phyloP scores from a whole-genome alignment of 148 eudicot species.

The Silene conica region DNA sequence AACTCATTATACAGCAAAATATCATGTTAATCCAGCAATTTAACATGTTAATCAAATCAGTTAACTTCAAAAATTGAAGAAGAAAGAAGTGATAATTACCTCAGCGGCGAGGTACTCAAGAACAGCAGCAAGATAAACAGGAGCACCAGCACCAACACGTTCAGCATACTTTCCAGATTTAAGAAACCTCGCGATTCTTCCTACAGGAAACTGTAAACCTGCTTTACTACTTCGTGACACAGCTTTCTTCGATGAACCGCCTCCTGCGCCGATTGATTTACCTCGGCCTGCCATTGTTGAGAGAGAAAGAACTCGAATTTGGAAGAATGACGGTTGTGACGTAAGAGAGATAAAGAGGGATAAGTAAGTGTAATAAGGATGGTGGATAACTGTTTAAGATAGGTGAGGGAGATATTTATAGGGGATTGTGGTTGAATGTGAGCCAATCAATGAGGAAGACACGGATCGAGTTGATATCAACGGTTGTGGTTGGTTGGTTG shows the following conservation, averaged over 20 bases:
- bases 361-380: not conserved
- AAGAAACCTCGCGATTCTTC: conserved; percentile 39
- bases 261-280: conserved; percentile 28
- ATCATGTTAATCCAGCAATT: not conserved
- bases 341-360: not conserved
- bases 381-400: not conserved
- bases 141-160: conserved; percentile 44
- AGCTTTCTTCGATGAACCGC: conserved; percentile 22
- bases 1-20: not conserved
- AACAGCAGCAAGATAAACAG: conserved; percentile 39
- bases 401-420: conserved; percentile 7
- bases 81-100: conserved; percentile 9
- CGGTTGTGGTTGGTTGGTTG: not conserved
- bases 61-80: not conserved
- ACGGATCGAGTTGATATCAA: conserved; percentile 17
- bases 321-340: too few species aligned
- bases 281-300: conserved; percentile 34
- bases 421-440: not conserved
- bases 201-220: conserved; percentile 40
- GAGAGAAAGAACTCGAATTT: too few species aligned
- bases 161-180: conserved; percentile 38
- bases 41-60: not conserved
- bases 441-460: conserved; percentile 5
- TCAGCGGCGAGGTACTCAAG: conserved; percentile 42
- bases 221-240: conserved; percentile 40